Evolutionary conservation across 495 filamentous ascomycete species (phyloP).

Genomic region (Bombardia bombarda): DNA sequence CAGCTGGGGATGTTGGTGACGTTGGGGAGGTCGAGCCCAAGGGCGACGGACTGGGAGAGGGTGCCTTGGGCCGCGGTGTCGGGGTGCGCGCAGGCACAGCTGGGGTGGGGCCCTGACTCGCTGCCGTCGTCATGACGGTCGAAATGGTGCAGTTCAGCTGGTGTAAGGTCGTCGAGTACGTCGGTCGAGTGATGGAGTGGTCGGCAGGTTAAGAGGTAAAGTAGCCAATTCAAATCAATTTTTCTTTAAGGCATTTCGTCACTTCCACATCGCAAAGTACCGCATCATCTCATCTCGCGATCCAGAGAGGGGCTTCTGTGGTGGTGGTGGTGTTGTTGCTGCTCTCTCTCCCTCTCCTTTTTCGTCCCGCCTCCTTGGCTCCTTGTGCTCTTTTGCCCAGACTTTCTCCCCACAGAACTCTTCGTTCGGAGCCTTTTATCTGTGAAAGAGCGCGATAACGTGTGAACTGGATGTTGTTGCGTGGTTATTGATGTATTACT

Average conservation of each 20-base stretch:
- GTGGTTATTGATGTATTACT: too few species aligned
- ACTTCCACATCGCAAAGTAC: background rate
- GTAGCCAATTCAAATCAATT: too few species aligned
- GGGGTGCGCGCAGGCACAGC: conserved; percentile 19
- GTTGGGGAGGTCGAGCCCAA: background rate
- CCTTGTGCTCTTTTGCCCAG: too few species aligned
- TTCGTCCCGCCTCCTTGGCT: too few species aligned
- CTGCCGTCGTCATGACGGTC: conserved; percentile 17
- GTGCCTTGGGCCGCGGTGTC: conserved; percentile 7
- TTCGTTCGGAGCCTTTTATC: too few species aligned
- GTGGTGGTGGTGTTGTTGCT: background rate
- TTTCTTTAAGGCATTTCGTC: background rate
- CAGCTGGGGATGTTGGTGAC: background rate
- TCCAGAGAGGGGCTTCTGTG: too few species aligned
- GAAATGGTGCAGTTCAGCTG: background rate
- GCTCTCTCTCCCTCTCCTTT: background rate
- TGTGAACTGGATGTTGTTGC: too few species aligned
- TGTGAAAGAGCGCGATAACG: too few species aligned
- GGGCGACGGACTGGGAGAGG: background rate
- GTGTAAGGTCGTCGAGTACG: too few species aligned
- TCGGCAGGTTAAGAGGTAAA: too few species aligned
- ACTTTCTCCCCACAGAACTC: too few species aligned
- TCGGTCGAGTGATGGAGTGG: background rate
- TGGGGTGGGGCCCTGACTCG: conserved; percentile 15
- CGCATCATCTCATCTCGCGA: too few species aligned